A percentile compares a stretch with the other conserved stretches of the same genome.
Evolutionary conservation across 2,329 filamentous ascomycete genomes (phyloP).

Genomic region (Calonectria pteridis): DNA sequence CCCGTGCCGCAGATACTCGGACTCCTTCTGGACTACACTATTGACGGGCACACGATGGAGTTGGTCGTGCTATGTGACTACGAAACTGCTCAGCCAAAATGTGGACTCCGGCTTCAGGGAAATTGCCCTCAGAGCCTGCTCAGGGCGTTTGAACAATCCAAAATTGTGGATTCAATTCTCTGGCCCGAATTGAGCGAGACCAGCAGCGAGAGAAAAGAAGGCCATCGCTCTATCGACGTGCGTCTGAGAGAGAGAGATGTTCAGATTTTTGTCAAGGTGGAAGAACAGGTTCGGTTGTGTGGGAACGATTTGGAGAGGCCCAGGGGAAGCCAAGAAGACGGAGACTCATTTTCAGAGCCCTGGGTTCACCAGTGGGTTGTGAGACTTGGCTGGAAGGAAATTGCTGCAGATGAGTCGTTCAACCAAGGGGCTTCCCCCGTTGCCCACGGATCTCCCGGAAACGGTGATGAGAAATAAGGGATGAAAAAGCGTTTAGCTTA

Average conservation of each 20-base stretch:
- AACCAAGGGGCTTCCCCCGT: background rate
- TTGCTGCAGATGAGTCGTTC: background rate
- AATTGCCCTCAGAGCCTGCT: background rate
- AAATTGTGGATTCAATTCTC: background rate
- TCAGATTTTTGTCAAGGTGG: background rate
- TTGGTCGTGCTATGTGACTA: background rate
- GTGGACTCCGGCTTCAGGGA: background rate
- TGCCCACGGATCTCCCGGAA: background rate
- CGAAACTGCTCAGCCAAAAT: background rate
- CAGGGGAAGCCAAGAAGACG: background rate
- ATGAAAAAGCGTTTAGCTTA: background rate
- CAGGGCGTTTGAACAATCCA: background rate
- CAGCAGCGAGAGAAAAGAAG: background rate
- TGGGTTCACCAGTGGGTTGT: background rate
- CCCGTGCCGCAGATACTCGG: background rate
- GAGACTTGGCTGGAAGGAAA: slow-evolving; percentile 5
- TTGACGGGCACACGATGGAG: background rate
- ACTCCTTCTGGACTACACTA: background rate
- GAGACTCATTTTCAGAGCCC: background rate
- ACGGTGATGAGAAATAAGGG: background rate
- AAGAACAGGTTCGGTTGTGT: background rate
- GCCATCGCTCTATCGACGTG: background rate
- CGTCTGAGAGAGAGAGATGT: background rate
- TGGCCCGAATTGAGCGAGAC: background rate
- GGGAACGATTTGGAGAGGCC: background rate